Evolutionary conservation across 1,139 yeast genomes (phyloP).

Genomic region (Scheffersomyces illinoinensis): DNA sequence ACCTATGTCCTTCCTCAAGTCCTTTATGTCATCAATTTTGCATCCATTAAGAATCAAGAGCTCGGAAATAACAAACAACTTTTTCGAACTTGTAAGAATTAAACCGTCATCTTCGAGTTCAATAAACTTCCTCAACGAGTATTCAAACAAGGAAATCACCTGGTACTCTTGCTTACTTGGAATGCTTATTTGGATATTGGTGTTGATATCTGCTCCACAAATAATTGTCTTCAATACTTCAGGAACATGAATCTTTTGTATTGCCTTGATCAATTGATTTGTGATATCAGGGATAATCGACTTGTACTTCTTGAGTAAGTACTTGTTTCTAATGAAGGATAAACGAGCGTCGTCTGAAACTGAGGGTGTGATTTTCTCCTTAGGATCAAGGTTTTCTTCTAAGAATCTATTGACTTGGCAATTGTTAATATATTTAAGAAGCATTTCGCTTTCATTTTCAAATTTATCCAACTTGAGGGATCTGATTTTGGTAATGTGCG

Average conservation of each 20-base stretch:
- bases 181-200: slow-evolving; percentile 31
- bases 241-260: slow-evolving; percentile 50
- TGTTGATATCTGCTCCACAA: slow-evolving; percentile 50
- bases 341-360: slow-evolving; percentile 39
- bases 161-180: slow-evolving; percentile 21
- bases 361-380: slow-evolving; percentile 27
- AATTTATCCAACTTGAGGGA: slow-evolving; percentile 55
- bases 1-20: slow-evolving; percentile 28
- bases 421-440: slow-evolving; percentile 47
- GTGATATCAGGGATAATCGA: slow-evolving; percentile 23
- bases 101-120: slow-evolving; percentile 24
- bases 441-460: slow-evolving; percentile 38
- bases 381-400: slow-evolving; percentile 25
- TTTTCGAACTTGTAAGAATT: slow-evolving; percentile 5
- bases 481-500: slow-evolving; percentile 50
- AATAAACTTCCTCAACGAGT: slow-evolving; percentile 54
- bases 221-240: slow-evolving; percentile 49
- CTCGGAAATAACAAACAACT: slow-evolving; percentile 71
- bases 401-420: slow-evolving; percentile 35
- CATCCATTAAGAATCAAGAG: slow-evolving; percentile 69
- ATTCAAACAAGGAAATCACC: slow-evolving; percentile 54
- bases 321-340: slow-evolving; percentile 52
- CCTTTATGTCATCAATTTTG: slow-evolving; percentile 29
- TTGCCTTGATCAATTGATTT: slow-evolving; percentile 40
- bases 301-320: slow-evolving; percentile 41